Base-by-base conservation (phyloP, 768 basidiomycete species). In the Nidula microcarpa region DNA sequence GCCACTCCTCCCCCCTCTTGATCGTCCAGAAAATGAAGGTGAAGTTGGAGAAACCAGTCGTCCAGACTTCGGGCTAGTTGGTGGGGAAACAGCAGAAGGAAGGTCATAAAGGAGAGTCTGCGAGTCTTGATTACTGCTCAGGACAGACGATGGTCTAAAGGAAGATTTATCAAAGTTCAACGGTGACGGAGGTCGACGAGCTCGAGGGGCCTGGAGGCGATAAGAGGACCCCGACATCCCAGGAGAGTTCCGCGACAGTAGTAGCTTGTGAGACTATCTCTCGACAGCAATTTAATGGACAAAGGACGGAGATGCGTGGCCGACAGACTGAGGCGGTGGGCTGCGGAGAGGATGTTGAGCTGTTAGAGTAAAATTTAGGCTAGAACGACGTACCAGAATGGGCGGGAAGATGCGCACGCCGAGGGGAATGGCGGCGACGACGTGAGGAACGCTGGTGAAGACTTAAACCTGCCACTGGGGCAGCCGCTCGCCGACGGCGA, bases 51-150 rank as follows among this genome's bases (percentile, higher is more conserved):
- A 84, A 43, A 67, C 63, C 30, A 78, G 62, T 35, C 70, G 65
- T 53, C 69, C 74, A 13, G 76, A 68, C 59, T 68, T 71, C 16
- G 82, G 78, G 62, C 78, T 82, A 55, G 73, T 78, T 17, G 86
- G 82, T 6, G 87, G 84, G 1, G 84, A 78, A 18, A 74, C 68
- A 8, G 84, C 69, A 13, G 86, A 78, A 58, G 88, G 87, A 56
- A 89, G 78, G 70, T 89, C 85, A 68, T 89, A 89, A 70, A 89
- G 84, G 65, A 89, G 82, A 49, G 86, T 81, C 64, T 84, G 79
- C 49, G 76, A 73, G 60, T 80, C 77, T 56, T 71, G 71, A 43
- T 71, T 70, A 57, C 65, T 65, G 59, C 65, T 72, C 33, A 76
- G 62, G 49, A 77, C 65, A 8, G 81, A 73, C 14, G 74, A 70